Base-by-base conservation (phyloP, 805 yeast species). In the Spathaspora gorwiae region DNA sequence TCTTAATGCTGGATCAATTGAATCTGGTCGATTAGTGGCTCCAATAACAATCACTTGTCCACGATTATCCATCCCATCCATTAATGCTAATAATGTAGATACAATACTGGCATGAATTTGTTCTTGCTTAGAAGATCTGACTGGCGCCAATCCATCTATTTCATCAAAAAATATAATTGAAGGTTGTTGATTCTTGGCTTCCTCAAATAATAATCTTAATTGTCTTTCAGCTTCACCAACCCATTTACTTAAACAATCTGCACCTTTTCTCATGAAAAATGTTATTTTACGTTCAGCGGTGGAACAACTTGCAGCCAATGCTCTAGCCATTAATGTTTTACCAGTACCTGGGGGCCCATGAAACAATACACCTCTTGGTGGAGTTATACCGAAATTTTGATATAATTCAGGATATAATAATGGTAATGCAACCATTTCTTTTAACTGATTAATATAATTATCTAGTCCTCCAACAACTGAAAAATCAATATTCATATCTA, bases 301-400 rank as follows among this genome's bases (percentile, higher is more conserved):
- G 0, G 96, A 87, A 55, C 96, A 90, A 52, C 95, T 87, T 0
- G 98, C 94, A 1, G 99, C 99, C 42, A 94, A 70, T 0, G 99
- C 99, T 48, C 99, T 72, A 0, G 99, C 99, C 96, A 94, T 89
- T 43, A 94, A 75, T 0, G 99, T 94, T 62, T 94, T 94, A 76
- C 99, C 99, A 0, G 99, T 94, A 52, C 99, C 99, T 2, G 99
- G 99, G 5, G 99, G 99, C 39, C 99, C 99, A 65, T 94, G 99
- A 67, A 94, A 94, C 45, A 94, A 66, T 1, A 94, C 99, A 50
- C 99, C 99, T 52, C 99, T 73, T 14, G 99, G 99, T 1, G 99
- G 98, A 0, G 97, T 88, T 32, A 92, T 89, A 46, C 82, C 83
- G 58, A 94, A 94, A 60, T 83, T 82, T 52, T 89, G 86, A 59